These are phyloP conservation scores for Gynochthodes officinalis DNA, from an alignment of 257 asterid genomes.

Conservation along the genomic window DNA sequence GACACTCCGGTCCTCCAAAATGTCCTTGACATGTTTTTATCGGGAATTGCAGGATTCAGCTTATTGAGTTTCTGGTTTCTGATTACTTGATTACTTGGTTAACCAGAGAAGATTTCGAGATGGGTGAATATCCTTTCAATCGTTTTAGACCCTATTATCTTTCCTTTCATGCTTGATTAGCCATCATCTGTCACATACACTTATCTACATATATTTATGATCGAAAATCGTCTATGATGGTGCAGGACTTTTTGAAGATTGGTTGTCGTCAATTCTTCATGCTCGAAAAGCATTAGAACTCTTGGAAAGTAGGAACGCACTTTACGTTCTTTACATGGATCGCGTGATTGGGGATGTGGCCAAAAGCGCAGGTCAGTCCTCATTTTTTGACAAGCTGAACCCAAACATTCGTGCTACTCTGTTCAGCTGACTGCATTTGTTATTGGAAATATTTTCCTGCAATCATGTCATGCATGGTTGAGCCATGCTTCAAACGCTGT, in stretches of 20 bases:
- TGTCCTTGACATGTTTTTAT: conserved; percentile 12
- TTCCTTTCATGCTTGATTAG: neutral
- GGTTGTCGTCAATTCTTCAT: conserved; percentile 64
- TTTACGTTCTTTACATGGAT: conserved; percentile 86
- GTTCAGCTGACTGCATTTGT: conserved; percentile 42
- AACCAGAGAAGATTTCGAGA: conserved; percentile 49
- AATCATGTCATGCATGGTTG: neutral
- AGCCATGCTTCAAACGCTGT: neutral
- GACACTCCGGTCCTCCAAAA: neutral
- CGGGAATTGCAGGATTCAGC: conserved; percentile 84
- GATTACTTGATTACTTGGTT: conserved; percentile 76
- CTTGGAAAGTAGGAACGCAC: conserved; percentile 66
- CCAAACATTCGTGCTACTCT: conserved; percentile 49
- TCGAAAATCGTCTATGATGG: neutral
- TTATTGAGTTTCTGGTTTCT: conserved; percentile 77
- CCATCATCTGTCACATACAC: neutral
- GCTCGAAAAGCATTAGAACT: conserved; percentile 69
- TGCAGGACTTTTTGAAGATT: conserved; percentile 75
- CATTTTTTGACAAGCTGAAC: conserved; percentile 48
- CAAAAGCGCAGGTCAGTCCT: conserved; percentile 54
- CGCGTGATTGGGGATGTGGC: conserved; percentile 73
- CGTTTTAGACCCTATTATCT: neutral
- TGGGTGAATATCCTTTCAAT: conserved; percentile 39
- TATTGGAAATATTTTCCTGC: neutral
- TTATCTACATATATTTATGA: neutral